These are phyloP conservation scores for Protomyces macrosporus DNA, from an alignment of 1,139 yeast species.

Conservation along the genomic window DNA sequence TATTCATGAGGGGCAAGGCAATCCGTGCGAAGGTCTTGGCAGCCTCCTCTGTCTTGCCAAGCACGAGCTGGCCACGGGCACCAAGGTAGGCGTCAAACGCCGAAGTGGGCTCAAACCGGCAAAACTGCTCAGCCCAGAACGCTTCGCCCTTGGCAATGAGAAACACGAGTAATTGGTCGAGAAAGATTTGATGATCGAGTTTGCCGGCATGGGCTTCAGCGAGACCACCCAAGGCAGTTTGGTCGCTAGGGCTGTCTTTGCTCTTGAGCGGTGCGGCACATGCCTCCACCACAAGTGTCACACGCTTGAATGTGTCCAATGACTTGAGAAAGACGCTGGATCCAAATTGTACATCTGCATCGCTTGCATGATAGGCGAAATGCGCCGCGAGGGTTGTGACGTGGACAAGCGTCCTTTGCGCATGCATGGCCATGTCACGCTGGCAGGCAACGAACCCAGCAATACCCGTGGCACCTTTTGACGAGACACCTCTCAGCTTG, in stretches of 20 bases:
- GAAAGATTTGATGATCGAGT: conserved; percentile 1
- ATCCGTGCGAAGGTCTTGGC: conserved; percentile 7
- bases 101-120: not conserved
- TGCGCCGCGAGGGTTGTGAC: not conserved
- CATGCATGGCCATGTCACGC: not conserved
- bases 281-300: not conserved
- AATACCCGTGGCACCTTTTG: not conserved
- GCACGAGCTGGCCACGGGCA: conserved; percentile 7
- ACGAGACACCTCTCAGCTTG: not conserved
- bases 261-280: not conserved
- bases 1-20: not conserved
- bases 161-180: conserved; percentile 1
- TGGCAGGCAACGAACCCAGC: conserved; percentile 10
- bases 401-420: not conserved
- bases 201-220: not conserved
- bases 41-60: not conserved
- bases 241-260: not conserved
- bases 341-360: not conserved
- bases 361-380: conserved; percentile 1
- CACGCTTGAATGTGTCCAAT: not conserved
- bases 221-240: not conserved
- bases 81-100: not conserved
- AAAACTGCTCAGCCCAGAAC: not conserved
- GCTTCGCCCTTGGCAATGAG: conserved; percentile 1
- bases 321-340: conserved; percentile 4